Conservation (phyloP, 2,329 filamentous ascomycete species). For the Zymoseptoria tritici region DNA sequence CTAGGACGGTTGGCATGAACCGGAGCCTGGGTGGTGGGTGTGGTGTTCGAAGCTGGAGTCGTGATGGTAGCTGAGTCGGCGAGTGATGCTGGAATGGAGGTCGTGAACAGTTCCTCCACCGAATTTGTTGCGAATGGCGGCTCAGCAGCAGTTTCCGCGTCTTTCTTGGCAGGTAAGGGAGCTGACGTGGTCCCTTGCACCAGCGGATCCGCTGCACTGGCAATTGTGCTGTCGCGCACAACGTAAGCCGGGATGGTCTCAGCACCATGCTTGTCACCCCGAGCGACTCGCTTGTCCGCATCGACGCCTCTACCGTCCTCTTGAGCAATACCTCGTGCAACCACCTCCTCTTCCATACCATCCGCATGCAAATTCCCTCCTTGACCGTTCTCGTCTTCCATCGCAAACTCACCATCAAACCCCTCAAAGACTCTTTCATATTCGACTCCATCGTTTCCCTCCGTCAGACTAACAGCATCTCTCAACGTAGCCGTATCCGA, state of each 20-base stretch:
- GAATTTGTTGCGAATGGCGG: neutral
- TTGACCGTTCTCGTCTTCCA: no score
- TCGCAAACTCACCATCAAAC: no score
- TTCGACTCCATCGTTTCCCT: no score
- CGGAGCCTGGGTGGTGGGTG: no score
- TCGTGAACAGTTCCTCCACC: neutral
- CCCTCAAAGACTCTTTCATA: no score
- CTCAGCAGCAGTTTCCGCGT: neutral
- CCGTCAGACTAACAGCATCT: neutral
- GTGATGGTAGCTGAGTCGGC: neutral
- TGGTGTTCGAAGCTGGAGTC: neutral
- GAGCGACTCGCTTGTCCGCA: neutral
- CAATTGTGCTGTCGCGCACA: neutral
- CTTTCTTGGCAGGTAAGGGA: neutral
- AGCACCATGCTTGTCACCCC: neutral
- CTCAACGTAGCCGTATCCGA: no score
- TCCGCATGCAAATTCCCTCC: no score
- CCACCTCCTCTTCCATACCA: conserved; percentile 20
- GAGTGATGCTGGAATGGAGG: neutral
- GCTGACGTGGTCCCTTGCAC: neutral
- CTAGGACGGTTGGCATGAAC: neutral
- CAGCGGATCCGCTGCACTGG: neutral
- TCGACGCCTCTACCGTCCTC: no score
- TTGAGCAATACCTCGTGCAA: conserved; percentile 9
- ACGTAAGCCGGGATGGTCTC: neutral